A percentile compares a stretch with the other conserved stretches of the same genome.
phyloP scores from a whole-genome alignment of 495 filamentous ascomycete species.

The Tuber indicum region DNA sequence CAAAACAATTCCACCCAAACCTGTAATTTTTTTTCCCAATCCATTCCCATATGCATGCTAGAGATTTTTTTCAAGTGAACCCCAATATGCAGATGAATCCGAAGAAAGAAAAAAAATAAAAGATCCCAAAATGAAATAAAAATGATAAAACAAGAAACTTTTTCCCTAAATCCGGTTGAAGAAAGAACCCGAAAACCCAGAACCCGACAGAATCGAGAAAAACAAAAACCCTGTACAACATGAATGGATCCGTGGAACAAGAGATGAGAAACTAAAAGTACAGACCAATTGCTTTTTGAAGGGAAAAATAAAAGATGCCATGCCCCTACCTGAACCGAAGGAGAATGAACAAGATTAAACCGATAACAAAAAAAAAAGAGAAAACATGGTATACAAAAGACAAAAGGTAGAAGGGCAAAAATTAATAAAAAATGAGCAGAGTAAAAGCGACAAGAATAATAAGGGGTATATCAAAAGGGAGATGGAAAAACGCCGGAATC shows the following conservation, averaged over 20 bases:
- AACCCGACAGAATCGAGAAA: conserved; percentile 30
- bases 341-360: conserved; percentile 31
- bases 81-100: conserved; percentile 37
- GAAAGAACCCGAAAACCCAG: conserved; percentile 25
- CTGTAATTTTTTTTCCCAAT: conserved; percentile 22
- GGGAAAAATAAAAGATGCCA: conserved; percentile 15
- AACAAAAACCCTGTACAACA: conserved; percentile 33
- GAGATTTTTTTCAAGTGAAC: conserved; percentile 26
- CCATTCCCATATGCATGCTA: conserved; percentile 34
- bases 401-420: conserved; percentile 20
- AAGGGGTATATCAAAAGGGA: conserved; percentile 21
- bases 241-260: conserved; percentile 28
- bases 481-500: conserved; percentile 21
- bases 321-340: conserved; percentile 4
- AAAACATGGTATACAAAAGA: conserved; percentile 23
- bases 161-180: conserved; percentile 24
- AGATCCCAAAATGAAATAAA: conserved; percentile 25
- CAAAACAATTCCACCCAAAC: conserved; percentile 18
- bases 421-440: conserved; percentile 10
- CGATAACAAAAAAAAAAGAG: conserved; percentile 36
- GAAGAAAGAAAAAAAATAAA: conserved; percentile 28
- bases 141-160: conserved; percentile 33
- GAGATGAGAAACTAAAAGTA: conserved; percentile 38
- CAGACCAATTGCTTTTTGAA: conserved; percentile 34
- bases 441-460: conserved; percentile 33